Conservation (phyloP, 2,329 filamentous ascomycete genomes). For the Mycogone perniciosa region DNA sequence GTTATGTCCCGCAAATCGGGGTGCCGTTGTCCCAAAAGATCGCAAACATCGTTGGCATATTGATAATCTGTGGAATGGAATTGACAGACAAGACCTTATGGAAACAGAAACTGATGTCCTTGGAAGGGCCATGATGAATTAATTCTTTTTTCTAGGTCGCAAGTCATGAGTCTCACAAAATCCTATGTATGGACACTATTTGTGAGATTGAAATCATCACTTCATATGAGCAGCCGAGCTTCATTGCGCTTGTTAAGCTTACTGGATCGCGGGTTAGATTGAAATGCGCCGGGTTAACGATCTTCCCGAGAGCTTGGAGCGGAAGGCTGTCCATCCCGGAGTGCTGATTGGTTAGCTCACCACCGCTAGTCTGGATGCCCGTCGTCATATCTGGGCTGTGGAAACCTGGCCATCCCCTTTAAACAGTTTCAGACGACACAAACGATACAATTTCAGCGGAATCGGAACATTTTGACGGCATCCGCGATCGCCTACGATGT, state of each 20-base stretch:
- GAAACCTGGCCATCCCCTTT: not conserved
- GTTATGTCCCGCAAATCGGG: constrained; percentile 64
- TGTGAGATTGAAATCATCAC: too few species aligned
- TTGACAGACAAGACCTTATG: not conserved
- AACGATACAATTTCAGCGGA: constrained; percentile 9
- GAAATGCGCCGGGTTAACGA: constrained; percentile 26
- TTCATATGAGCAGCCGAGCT: too few species aligned
- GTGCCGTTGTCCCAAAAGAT: constrained; percentile 39
- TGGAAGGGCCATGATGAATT: not conserved
- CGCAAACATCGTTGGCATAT: constrained; percentile 45
- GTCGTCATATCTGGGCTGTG: constrained; percentile 10
- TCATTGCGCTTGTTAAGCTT: too few species aligned
- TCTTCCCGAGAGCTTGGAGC: constrained; percentile 19
- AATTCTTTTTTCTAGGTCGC: too few species aligned
- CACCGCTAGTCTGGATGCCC: constrained; percentile 10
- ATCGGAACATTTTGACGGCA: constrained; percentile 17
- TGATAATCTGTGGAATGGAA: not conserved
- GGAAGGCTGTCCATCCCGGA: constrained; percentile 6
- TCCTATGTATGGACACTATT: too few species aligned
- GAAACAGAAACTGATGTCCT: constrained; percentile 1
- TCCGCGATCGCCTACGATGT: constrained; percentile 22
- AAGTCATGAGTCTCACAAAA: too few species aligned
- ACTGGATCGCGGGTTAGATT: too few species aligned
- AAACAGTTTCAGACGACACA: not conserved
- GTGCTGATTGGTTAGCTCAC: constrained; percentile 15